Base-by-base conservation (phyloP, 495 filamentous ascomycete species). In the Darksidea phi region DNA sequence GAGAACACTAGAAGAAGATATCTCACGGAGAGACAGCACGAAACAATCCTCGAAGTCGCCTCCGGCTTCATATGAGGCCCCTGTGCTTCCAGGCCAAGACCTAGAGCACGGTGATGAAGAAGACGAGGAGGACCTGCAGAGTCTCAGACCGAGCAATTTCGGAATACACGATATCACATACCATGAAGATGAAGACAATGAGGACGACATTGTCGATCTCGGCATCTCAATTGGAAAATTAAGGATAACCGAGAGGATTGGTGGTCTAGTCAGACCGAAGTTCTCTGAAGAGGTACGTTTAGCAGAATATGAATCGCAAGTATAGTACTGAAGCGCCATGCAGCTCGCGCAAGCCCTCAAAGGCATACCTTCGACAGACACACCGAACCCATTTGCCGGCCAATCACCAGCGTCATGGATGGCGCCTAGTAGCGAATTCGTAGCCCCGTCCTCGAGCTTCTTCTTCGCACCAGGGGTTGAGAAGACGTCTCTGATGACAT, bases 191-290 rank as follows among this genome's bases (percentile, higher is more conserved):
- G 71, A 75, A 51, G 73, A 58, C 6, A 74, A 86, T 59, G 83
- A 86, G n/a, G n/a, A n/a, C 60, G 85, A 89, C 50, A 69, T 88
- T 15, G 76, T 85, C 54, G 88, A 91, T 68, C 72, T 90, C 18
- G 88, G 88, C 5, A 79, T 90, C 46, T 78, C 79, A 58, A 75
- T 90, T 54, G 87, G 88, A 7, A 85, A 80, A 59, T 82, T 88
- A 79, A 79, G 86, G 52, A 84, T 91, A 36, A 88, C 83, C 0
- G 88, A 90, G 67, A 79, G 87, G 18, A 84, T 90, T 64, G 88
- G 88, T 12, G 77, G 78, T 1, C 70, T 71, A 48, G 75, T 77
- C 17, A 69, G 78, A 21, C 78, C 86, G 15, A 80, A 84, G 58
- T 80, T 90, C 57, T 76, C 80, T 1, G 84, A 88, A 73, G 86